Percentiles rank a stretch among this genome's conserved stretches.
Conservation (phyloP, 2,329 filamentous ascomycete genomes). For the Fusarium mangiferae region DNA sequence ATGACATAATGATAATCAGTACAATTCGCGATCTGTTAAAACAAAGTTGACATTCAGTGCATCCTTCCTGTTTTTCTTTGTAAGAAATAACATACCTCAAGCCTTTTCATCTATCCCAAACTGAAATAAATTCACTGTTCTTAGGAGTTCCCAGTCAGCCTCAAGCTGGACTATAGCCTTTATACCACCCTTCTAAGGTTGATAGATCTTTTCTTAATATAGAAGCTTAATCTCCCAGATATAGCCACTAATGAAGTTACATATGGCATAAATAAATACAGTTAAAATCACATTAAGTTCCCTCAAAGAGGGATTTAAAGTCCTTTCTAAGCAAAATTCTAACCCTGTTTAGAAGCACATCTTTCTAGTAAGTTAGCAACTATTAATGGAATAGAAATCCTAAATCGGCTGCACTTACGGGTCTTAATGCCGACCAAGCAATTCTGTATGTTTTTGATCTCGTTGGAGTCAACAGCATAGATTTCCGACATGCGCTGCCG, state of each 20-base stretch:
- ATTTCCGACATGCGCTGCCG: background rate
- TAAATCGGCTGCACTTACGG: background rate
- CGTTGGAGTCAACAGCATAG: rapidly evolving
- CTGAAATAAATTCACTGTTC: rapidly evolving
- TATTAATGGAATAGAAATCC: rapidly evolving
- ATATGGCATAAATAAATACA: no score
- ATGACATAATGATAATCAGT: background rate
- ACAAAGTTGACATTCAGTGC: rapidly evolving
- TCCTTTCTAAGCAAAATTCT: rapidly evolving
- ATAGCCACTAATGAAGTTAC: no score
- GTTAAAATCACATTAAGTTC: no score
- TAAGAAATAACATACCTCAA: no score
- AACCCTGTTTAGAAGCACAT: rapidly evolving
- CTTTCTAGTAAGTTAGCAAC: rapidly evolving
- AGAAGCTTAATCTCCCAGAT: no score
- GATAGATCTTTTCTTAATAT: no score
- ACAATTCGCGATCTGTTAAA: rapidly evolving
- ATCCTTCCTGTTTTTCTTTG: rapidly evolving
- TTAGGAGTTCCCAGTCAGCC: rapidly evolving
- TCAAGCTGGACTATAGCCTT: rapidly evolving
- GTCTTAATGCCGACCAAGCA: background rate
- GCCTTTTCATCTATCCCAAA: background rate
- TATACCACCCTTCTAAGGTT: rapidly evolving
- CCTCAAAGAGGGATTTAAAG: no score
- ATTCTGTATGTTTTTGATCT: rapidly evolving